phyloP scores from a whole-genome alignment of 164 flowering plant species.

The Magnolia changhungtana region DNA sequence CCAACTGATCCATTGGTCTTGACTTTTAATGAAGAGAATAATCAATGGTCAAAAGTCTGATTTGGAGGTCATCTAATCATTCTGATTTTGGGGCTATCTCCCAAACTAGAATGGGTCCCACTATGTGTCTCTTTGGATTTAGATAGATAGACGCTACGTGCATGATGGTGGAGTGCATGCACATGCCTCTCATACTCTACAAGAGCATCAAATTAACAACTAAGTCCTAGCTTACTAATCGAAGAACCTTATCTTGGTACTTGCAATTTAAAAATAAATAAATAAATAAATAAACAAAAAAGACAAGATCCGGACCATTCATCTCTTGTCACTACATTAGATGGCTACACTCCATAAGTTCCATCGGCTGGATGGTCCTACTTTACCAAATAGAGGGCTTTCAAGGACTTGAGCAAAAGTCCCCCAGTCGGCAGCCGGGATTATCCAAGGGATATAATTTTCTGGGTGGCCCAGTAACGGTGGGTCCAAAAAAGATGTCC shows the following conservation, averaged over 20 bases:
- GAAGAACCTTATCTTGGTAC: not conserved
- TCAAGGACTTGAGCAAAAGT: not conserved
- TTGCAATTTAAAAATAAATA: not conserved
- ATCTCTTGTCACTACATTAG: not conserved
- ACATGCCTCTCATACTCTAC: not conserved
- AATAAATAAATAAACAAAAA: too few relatives aligned
- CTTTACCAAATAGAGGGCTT: not conserved
- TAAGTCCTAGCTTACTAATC: not conserved
- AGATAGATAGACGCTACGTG: not conserved
- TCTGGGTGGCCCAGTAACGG: not conserved
- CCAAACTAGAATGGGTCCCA: too few relatives aligned
- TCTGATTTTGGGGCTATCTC: too few relatives aligned
- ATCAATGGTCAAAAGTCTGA: too few relatives aligned
- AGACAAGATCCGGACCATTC: not conserved
- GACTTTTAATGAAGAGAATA: too few relatives aligned
- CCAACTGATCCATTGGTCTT: too few relatives aligned
- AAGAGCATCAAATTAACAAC: not conserved
- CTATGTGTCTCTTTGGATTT: not conserved
- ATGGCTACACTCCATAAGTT: not conserved
- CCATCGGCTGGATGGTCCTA: not conserved
- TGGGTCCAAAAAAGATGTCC: not conserved
- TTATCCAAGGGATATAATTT: too few relatives aligned
- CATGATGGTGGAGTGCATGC: not conserved
- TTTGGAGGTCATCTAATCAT: too few relatives aligned
- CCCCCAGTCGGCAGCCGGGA: not conserved